Base-by-base conservation (phyloP, 139 green algal species). In the Chlamydomonas incerta region DNA sequence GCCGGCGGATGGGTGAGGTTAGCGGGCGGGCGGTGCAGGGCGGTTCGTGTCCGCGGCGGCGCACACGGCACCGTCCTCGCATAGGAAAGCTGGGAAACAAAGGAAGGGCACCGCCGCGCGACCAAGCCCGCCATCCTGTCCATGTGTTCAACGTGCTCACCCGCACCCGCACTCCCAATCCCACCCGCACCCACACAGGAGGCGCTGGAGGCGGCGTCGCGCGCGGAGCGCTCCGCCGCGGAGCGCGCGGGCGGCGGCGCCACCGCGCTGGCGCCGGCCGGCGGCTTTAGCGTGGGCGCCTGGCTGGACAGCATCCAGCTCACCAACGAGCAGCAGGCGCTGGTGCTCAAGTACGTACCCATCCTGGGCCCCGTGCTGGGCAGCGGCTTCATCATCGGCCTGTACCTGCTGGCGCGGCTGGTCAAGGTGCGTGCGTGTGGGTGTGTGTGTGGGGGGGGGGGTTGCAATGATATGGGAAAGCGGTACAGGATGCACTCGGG, bases 361-460 rank as follows among this genome's bases (percentile, higher is more conserved):
- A 90, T 93, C 35, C 46, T 93, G 24, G 91, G 91, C 14, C 91
- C 91, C n/a, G 75, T 94, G n/a, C 21, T 94, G 37, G 91, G 91
- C 62, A 87, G 65, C 11, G 88, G 81, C 29, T 94, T 94, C 80
- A 92, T 94, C 67, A 90, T 94, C 24, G 91, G 88, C 13, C 82
- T 94, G 37, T 94, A 94, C 87, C 87, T 94, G 71, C 75, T 90
- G 33, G 85, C 88, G 2, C 87, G 91, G 21, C 89, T 94, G 41
- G 71, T 92, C 70, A 88, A 88, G 81, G 69, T 73, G 66, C 15
- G 31, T 26, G n/a, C 6, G 11, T 72, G 31, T 23, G 70, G 8
- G 37, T 58, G 8, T 34, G 70, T 52, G n/a, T 74, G 35, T n/a
- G 17, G n/a, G 50, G 52, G 52, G 52, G 52, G 13, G 11, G 52